Evolutionary conservation across 257 asterid species (phyloP), one percentile per base, ranked within the genome.

Genomic region (Linaria vulgaris): DNA sequence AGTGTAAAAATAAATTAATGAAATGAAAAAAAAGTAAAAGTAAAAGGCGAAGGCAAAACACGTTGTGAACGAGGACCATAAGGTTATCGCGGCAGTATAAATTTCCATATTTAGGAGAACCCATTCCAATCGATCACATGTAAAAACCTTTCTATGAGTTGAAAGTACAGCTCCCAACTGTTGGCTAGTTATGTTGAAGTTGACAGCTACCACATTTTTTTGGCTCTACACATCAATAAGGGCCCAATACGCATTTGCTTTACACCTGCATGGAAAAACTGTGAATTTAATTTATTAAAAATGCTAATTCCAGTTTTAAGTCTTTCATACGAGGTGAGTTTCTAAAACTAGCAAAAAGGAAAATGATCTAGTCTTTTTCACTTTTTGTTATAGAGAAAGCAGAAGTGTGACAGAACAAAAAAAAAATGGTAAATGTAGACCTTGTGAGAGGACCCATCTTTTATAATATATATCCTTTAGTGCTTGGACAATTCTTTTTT

Each of bases 71-170:
- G 75, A 56, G 76, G 72, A 69, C 65, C 70, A 63, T 61, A 68
- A 31, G 59, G 37, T 34, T 50, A 34, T 34, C 63, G 69, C 66
- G 74, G 48, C 9, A 41, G 68, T 69, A 56, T 70, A 69, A 58
- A 50, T 60, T 76, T 76, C 80, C 75, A 76, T 61, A 60, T 23
- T 38, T 25, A 76, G 87, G 61, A 63, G 82, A 75, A 78, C 80
- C 72, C 56, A 68, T 59, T 78, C 27, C 57, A 69, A 43, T 76
- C 61, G 20, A 70, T 78, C 95, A 83, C 92, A 77, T 87, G 92
- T 66, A 72, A 66, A 49, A 43, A 54, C 60, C 73, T 76, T n/a
- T 76, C 78, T 54, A 55, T 69, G 64, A 73, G 66, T 71, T 79
- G 74, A 73, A 80, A 80, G 59, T 64, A 68, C 46, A 71, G 58